Base-by-base conservation (phyloP, 1,139 yeast species). In the Zygoascus sp. region DNA sequence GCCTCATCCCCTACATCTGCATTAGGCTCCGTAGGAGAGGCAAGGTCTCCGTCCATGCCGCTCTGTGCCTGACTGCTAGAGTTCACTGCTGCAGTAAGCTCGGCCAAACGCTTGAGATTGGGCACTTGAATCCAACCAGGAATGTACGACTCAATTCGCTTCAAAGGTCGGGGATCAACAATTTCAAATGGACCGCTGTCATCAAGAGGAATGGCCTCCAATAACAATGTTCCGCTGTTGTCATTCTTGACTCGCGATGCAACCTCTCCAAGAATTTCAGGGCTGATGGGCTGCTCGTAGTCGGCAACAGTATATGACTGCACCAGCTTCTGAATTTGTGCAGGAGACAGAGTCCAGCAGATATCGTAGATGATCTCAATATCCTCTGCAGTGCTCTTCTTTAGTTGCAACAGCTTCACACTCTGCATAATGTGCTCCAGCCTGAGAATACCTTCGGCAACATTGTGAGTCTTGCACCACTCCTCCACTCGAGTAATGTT, bases 381-480 rank as follows among this genome's bases (percentile, higher is more conserved):
- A 67, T 94, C 98, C 55, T 85, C 95, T 28, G 85, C 77, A 17
- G 95, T 84, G 58, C 85, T 84, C 72, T 90, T 92, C 67, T 95
- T 80, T 63, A 92, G 78, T 69, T 94, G 99, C 61, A 94, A 73
- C 54, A 94, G 73, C 70, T 94, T 94, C 42, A 97, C 94, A 21
- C 96, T 94, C 70, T 94, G 98, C 62, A 89, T 77, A 62, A 94
- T 75, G 64, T 90, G 97, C 55, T 85, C 83, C 64, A 94, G 76
- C 61, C 89, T 83, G 35, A 83, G 79, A n/a, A 92, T 79, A 4
- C 95, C 96, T 63, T 90, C 96, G 47, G 87, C 84, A 57, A 94
- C 80, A 50, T 86, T 95, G 66, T 92, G 97, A 4, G 92, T 81
- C 69, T 89, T 92, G 69, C 98, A 92, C 98, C 98, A 94, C 70